These are phyloP conservation scores for Pseudocercospora crystallina DNA, from an alignment of 2,329 filamentous ascomycete species.

Conservation along the genomic window DNA sequence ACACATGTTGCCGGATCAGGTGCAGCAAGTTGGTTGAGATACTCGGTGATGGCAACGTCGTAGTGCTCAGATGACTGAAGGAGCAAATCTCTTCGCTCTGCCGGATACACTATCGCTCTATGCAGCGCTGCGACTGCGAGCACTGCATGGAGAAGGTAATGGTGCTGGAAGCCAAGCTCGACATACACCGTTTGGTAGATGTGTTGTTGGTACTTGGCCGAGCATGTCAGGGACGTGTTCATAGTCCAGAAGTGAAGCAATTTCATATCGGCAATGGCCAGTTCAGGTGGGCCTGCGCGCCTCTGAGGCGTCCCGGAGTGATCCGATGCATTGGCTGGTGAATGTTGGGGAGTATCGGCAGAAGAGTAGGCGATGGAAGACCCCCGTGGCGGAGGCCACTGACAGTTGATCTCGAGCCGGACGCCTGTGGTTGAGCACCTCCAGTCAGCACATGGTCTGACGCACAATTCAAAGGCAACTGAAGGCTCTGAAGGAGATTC, in stretches of 20 bases:
- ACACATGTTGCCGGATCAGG: constrained; percentile 15
- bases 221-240: constrained; percentile 14
- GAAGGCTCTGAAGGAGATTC: background rate
- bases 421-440: constrained; percentile 3
- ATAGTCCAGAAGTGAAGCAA: constrained; percentile 24
- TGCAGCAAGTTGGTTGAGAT: constrained; percentile 7
- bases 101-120: constrained; percentile 15
- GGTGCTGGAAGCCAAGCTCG: constrained; percentile 22
- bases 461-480: background rate
- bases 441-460: background rate
- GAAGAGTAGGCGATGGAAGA: constrained; percentile 3
- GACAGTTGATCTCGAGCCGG: constrained; percentile 20
- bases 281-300: constrained; percentile 4
- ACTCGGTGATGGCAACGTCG: constrained; percentile 10
- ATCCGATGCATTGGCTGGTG: constrained; percentile 10
- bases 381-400: constrained; percentile 3
- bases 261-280: constrained; percentile 20
- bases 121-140: constrained; percentile 25
- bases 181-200: constrained; percentile 20
- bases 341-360: background rate
- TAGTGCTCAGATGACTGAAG: constrained; percentile 18
- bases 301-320: background rate
- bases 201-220: background rate
- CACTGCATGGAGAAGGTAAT: constrained; percentile 24
- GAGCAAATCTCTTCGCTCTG: constrained; percentile 13